phyloP scores from a whole-genome alignment of 2,329 filamentous ascomycete genomes.

The Fusarium coffeatum region DNA sequence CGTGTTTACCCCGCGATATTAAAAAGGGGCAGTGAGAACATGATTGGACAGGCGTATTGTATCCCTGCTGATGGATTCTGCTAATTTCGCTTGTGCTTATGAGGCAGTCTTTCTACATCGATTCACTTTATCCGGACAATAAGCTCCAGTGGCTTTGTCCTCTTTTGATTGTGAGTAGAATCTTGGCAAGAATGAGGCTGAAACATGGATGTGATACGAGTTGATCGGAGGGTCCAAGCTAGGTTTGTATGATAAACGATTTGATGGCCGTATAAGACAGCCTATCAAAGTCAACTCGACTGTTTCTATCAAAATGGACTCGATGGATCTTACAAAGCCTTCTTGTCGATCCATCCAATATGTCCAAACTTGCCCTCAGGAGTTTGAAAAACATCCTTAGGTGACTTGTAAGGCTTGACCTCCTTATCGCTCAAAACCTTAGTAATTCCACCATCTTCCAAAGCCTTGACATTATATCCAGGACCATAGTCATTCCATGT shows the following conservation, averaged over 20 bases:
- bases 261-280: background rate
- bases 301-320: background rate
- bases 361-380: conserved; percentile 24
- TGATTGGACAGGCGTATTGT: background rate
- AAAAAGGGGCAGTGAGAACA: background rate
- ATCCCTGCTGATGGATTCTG: conserved; percentile 10
- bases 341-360: conserved; percentile 32
- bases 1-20: conserved; percentile 18
- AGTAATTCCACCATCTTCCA: conserved; percentile 55
- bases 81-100: conserved; percentile 17
- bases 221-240: background rate
- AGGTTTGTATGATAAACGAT: background rate
- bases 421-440: conserved; percentile 57
- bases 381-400: conserved; percentile 35
- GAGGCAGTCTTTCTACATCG: background rate
- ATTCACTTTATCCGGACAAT: background rate
- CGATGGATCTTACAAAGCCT: conserved; percentile 5
- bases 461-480: conserved; percentile 63
- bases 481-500: conserved; percentile 65
- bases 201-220: background rate
- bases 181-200: background rate
- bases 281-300: background rate
- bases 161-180: background rate
- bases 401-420: conserved; percentile 43
- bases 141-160: background rate